Percentiles rank a stretch among this genome's conserved stretches.
Conservation (phyloP, 495 filamentous ascomycete genomes). For the Durotheca rogersii region DNA sequence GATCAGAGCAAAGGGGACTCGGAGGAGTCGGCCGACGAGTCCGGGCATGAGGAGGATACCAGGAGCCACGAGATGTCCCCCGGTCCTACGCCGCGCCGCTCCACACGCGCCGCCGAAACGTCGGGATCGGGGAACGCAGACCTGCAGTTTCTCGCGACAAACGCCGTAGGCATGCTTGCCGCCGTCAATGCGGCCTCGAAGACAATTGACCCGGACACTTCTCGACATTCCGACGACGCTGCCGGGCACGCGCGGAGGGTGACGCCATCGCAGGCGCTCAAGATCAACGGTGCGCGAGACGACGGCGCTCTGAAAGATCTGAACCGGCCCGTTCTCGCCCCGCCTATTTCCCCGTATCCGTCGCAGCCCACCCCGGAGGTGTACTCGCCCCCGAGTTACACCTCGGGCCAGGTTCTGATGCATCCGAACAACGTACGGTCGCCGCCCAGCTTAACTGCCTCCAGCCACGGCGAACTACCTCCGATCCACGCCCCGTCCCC, state of each 20-base stretch:
- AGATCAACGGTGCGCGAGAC: constrained; percentile 16
- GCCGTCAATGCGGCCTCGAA: constrained; percentile 33
- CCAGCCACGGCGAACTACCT: constrained; percentile 45
- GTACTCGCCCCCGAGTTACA: constrained; percentile 24
- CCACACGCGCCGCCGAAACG: constrained; percentile 16
- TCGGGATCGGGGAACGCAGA: constrained; percentile 27
- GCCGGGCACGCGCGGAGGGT: constrained; percentile 22
- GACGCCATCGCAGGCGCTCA: constrained; percentile 9
- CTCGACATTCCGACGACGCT: constrained; percentile 22
- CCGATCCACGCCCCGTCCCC: constrained; percentile 52
- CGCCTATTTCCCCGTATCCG: constrained; percentile 32
- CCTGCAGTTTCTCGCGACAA: constrained; percentile 45
- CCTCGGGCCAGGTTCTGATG: constrained; percentile 33
- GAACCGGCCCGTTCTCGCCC: constrained; percentile 32
- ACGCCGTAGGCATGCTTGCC: constrained; percentile 36
- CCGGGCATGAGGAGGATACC: constrained; percentile 33
- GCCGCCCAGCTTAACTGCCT: constrained; percentile 33
- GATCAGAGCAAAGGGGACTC: constrained; percentile 26
- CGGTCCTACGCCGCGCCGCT: constrained; percentile 18
- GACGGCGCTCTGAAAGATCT: constrained; percentile 22
- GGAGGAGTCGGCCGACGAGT: constrained; percentile 29
- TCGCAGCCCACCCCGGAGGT: constrained; percentile 30
- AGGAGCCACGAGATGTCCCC: constrained; percentile 36
- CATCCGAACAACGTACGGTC: constrained; percentile 35
- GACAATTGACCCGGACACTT: constrained; percentile 26